Conservation (phyloP, 768 basidiomycete genomes). For the Tricholoma sp. region DNA sequence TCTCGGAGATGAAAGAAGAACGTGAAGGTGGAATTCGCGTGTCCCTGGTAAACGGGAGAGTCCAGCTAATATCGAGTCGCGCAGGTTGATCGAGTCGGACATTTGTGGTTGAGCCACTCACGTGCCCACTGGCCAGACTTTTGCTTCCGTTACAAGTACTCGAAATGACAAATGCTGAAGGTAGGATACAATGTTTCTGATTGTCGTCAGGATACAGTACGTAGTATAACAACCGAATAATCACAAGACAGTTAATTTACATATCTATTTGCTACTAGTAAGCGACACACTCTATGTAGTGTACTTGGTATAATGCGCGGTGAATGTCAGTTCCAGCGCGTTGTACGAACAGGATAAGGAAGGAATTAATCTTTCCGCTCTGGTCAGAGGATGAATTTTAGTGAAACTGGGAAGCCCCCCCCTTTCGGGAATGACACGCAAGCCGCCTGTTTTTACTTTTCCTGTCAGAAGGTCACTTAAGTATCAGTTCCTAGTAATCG, state of each 20-base stretch:
- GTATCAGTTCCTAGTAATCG: neutral
- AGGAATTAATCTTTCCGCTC: neutral
- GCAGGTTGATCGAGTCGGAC: constrained; percentile 32
- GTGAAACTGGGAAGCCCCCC: too few species aligned
- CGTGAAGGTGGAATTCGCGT: constrained; percentile 71
- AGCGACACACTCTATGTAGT: too few species aligned
- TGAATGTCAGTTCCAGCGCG: neutral
- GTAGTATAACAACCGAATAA: too few species aligned
- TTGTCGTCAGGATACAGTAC: too few species aligned
- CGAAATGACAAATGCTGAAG: too few species aligned
- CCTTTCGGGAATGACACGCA: too few species aligned
- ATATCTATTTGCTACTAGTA: too few species aligned
- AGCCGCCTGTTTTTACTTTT: neutral
- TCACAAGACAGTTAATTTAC: too few species aligned
- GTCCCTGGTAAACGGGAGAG: constrained; percentile 57
- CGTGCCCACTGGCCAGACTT: neutral
- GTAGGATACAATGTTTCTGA: too few species aligned
- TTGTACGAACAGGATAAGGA: neutral
- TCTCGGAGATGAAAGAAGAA: constrained; percentile 61
- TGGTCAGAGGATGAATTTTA: too few species aligned
- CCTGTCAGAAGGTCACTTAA: neutral
- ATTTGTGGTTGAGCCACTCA: neutral
- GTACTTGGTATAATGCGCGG: too few species aligned
- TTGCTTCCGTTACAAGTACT: too few species aligned
- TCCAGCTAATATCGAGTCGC: constrained; percentile 56